These are phyloP conservation scores for Cicer bijugum DNA, from an alignment of 306 rosid genomes.

Conservation along the genomic window DNA sequence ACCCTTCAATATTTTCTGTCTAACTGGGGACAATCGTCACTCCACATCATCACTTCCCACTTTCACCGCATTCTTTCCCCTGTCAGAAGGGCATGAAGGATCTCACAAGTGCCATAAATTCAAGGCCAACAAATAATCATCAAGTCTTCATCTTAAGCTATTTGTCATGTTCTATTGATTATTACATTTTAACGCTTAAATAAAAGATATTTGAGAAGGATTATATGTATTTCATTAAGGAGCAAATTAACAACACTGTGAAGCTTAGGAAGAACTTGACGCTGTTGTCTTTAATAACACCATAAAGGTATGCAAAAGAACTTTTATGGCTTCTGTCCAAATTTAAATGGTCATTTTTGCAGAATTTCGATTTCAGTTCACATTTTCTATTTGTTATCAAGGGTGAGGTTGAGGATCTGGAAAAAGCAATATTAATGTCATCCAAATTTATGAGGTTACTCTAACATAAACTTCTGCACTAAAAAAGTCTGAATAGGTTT, in stretches of 20 bases:
- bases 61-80: not conserved
- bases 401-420: too few relatives aligned
- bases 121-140: slow-evolving; percentile 70
- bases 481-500: too few relatives aligned
- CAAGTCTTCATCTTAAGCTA: slow-evolving; percentile 2
- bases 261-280: slow-evolving; percentile 79
- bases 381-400: too few relatives aligned
- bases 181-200: not conserved
- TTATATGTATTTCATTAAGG: slow-evolving; percentile 62
- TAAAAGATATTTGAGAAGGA: slow-evolving; percentile 65
- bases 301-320: too few relatives aligned
- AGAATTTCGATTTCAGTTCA: too few relatives aligned
- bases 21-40: not conserved
- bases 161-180: not conserved
- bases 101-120: slow-evolving; percentile 51
- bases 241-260: slow-evolving; percentile 67
- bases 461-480: too few relatives aligned
- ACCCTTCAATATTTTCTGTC: not conserved
- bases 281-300: slow-evolving; percentile 54
- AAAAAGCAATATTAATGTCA: too few relatives aligned
- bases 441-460: too few relatives aligned
- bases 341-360: too few relatives aligned
- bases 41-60: not conserved
- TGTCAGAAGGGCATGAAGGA: not conserved
- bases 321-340: too few relatives aligned